Evolutionary conservation across 2,329 filamentous ascomycete genomes (phyloP).

Genomic region (Xylaria sp.): DNA sequence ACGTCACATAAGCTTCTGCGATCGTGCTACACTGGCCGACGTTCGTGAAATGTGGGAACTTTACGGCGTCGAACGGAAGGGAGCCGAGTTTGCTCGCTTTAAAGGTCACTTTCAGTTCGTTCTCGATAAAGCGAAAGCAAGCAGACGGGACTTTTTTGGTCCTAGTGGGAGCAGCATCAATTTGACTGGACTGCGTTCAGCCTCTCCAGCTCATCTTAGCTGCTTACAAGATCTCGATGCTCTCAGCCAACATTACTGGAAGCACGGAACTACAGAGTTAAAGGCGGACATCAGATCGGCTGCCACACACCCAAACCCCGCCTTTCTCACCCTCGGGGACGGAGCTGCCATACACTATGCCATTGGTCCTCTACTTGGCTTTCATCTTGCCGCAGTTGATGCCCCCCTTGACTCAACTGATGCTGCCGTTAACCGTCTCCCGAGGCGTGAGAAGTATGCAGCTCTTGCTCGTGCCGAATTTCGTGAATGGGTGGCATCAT

Average conservation of each 20-base stretch:
- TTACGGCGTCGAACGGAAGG: conserved; percentile 37
- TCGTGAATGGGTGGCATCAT: conserved; percentile 56
- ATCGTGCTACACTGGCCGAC: conserved; percentile 56
- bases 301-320: conserved; percentile 54
- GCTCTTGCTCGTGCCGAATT: conserved; percentile 56
- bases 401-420: conserved; percentile 42
- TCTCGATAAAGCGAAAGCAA: conserved; percentile 5
- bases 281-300: conserved; percentile 28
- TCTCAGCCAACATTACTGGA: conserved; percentile 50
- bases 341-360: conserved; percentile 57
- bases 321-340: conserved; percentile 51
- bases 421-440: too few species aligned
- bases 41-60: conserved; percentile 56
- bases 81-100: conserved; percentile 14
- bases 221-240: conserved; percentile 38
- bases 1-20: conserved; percentile 57
- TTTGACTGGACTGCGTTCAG: conserved; percentile 47
- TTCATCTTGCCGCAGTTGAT: conserved; percentile 62
- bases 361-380: conserved; percentile 63
- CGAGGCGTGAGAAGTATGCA: too few species aligned
- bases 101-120: conserved; percentile 18
- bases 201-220: neutral
- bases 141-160: accelerated
- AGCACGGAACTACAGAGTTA: conserved; percentile 45
- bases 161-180: too few species aligned